These are phyloP conservation scores for Comarum palustre DNA, from an alignment of 306 rosid genomes.

Conservation along the genomic window DNA sequence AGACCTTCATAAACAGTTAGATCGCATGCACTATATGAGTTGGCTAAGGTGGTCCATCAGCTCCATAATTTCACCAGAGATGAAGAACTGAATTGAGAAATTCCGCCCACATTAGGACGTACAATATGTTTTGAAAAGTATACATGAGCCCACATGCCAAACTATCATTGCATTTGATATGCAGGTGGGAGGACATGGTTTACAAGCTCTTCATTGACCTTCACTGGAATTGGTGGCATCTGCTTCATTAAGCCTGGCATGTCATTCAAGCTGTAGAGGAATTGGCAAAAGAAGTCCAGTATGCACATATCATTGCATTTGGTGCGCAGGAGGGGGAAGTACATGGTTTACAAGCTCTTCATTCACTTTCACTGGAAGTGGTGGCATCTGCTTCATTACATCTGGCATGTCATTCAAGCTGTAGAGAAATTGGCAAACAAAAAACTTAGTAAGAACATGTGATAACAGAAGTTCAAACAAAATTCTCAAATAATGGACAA, in stretches of 20 bases:
- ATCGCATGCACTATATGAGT: constrained; percentile 10
- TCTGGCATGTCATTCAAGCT: constrained; percentile 73
- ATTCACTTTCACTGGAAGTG: constrained; percentile 83
- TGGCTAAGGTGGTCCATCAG: constrained; percentile 38
- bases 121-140: constrained; percentile 9
- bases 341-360: constrained; percentile 78
- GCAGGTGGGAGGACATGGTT: constrained; percentile 59
- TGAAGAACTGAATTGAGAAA: constrained; percentile 15
- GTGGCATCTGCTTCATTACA: constrained; percentile 97
- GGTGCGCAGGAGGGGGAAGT: constrained; percentile 56
- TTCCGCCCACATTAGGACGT: constrained; percentile 12
- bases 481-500: not conserved
- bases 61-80: constrained; percentile 28
- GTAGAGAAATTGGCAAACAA: constrained; percentile 4
- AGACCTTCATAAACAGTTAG: constrained; percentile 28
- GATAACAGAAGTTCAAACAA: not conserved
- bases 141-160: not conserved
- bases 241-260: constrained; percentile 89
- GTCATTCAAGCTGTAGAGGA: constrained; percentile 54
- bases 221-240: constrained; percentile 90
- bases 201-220: constrained; percentile 81
- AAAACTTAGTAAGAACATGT: not conserved
- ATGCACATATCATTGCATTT: not conserved
- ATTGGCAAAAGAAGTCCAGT: not conserved
- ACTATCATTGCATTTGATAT: constrained; percentile 47